phyloP scores from a whole-genome alignment of 371 early-diverging fungal genomes.

The Coemansia sp. region DNA sequence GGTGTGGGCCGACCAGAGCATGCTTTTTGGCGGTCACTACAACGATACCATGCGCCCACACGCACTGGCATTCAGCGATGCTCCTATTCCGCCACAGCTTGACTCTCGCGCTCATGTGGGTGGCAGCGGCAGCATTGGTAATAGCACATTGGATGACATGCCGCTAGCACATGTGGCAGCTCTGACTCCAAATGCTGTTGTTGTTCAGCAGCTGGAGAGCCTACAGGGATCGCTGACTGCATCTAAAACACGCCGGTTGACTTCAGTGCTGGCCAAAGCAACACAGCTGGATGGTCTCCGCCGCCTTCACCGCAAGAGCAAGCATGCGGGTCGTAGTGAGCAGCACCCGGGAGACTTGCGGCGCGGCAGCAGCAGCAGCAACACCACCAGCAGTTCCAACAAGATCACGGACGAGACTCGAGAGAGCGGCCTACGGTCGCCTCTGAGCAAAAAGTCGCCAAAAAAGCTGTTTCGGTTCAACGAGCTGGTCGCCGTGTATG shows the following conservation, averaged over 20 bases:
- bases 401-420: background rate
- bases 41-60: background rate
- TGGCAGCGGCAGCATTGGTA: background rate
- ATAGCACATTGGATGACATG: conserved; percentile 9
- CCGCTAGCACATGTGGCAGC: conserved; percentile 22
- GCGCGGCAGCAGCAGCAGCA: conserved; percentile 5
- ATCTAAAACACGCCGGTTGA: conserved; percentile 23
- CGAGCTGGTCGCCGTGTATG: conserved; percentile 61
- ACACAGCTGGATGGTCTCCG: conserved; percentile 35
- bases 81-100: background rate
- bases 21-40: conserved; percentile 24
- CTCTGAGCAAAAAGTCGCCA: background rate
- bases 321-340: background rate
- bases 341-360: background rate
- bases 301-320: conserved; percentile 28
- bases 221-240: background rate
- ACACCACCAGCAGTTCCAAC: background rate
- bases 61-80: background rate
- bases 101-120: background rate
- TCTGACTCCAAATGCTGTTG: background rate
- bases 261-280: conserved; percentile 25
- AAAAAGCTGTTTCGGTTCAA: conserved; percentile 55
- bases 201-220: background rate
- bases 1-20: conserved; percentile 7
- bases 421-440: background rate